Evolutionary conservation across 176 grass and related monocot genomes (phyloP).

Genomic region (Zoysia pacifica): DNA sequence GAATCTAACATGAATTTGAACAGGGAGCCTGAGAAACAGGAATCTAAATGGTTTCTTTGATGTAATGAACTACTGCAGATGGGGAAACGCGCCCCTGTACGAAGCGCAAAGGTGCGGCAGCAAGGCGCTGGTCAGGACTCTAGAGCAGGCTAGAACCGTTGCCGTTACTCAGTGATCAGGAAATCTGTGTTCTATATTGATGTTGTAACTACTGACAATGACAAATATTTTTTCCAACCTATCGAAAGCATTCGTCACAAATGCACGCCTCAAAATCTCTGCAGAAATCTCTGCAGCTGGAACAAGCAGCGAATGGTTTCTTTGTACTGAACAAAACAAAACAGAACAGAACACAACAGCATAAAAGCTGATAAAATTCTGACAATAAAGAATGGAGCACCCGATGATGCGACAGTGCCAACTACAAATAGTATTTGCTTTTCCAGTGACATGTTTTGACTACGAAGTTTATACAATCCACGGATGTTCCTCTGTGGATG

Average conservation of each 20-base stretch:
- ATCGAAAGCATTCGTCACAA: not conserved
- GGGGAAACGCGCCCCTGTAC: conserved; percentile 88
- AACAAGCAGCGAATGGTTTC: not conserved
- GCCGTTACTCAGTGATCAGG: conserved; percentile 5
- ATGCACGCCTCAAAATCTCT: not conserved
- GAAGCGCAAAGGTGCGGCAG: conserved; percentile 66
- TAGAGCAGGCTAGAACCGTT: conserved; percentile 55
- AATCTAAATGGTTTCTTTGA: not conserved
- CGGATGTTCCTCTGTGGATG: not conserved
- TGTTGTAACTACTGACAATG: conserved; percentile 5
- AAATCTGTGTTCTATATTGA: conserved; percentile 20
- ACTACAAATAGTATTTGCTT: not conserved
- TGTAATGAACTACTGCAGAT: conserved; percentile 40
- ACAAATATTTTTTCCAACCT: conserved; percentile 18
- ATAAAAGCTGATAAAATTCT: not conserved
- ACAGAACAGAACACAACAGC: not conserved
- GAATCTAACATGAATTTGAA: not conserved
- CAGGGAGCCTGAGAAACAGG: not conserved
- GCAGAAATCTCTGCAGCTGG: not conserved
- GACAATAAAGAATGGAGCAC: not conserved
- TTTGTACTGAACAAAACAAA: not conserved
- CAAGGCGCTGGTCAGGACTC: conserved; percentile 61
- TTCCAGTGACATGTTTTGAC: not conserved
- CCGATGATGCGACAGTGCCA: not conserved
- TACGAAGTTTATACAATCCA: conserved; percentile 8